phyloP scores from a whole-genome alignment of 805 yeast genomes.

The Myxozyma udenii region DNA sequence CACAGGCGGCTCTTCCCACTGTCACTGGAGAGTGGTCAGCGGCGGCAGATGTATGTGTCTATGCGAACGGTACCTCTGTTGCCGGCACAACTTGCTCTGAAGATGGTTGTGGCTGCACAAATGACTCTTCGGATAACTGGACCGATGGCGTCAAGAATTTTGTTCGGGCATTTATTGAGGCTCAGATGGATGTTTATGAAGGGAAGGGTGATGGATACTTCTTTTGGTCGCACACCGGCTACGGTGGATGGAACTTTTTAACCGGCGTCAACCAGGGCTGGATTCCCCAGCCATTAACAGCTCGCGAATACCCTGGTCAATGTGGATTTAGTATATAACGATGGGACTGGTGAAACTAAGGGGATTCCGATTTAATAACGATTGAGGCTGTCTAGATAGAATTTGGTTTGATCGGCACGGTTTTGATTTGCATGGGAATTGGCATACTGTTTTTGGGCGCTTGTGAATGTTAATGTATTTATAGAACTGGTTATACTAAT shows the following conservation, averaged over 20 bases:
- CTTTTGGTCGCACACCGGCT: slow-evolving; percentile 88
- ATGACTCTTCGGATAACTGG: slow-evolving; percentile 53
- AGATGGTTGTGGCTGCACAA: slow-evolving; percentile 50
- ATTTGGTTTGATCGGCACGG: too few species aligned
- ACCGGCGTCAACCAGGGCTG: slow-evolving; percentile 55
- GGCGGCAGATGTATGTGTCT: slow-evolving; percentile 44
- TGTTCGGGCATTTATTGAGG: slow-evolving; percentile 73
- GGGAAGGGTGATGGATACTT: slow-evolving; percentile 73
- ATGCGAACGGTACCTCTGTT: slow-evolving; percentile 57
- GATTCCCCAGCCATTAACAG: slow-evolving; percentile 76
- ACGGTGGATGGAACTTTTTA: slow-evolving; percentile 81
- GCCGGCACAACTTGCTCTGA: slow-evolving; percentile 86
- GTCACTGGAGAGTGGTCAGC: slow-evolving; percentile 85
- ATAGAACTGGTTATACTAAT: too few species aligned
- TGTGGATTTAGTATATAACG: slow-evolving; percentile 43
- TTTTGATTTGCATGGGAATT: too few species aligned
- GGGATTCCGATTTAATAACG: too few species aligned
- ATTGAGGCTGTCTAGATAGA: too few species aligned
- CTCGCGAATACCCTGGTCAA: slow-evolving; percentile 66
- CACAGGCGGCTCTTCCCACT: slow-evolving; percentile 39
- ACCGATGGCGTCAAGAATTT: slow-evolving; percentile 52
- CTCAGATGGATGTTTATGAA: slow-evolving; percentile 82
- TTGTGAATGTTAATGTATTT: too few species aligned
- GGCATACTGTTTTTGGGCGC: too few species aligned
- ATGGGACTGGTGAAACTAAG: slow-evolving; percentile 4